These are phyloP conservation scores for Mycena alexandri DNA, from an alignment of 768 basidiomycete genomes.

Conservation along the genomic window DNA sequence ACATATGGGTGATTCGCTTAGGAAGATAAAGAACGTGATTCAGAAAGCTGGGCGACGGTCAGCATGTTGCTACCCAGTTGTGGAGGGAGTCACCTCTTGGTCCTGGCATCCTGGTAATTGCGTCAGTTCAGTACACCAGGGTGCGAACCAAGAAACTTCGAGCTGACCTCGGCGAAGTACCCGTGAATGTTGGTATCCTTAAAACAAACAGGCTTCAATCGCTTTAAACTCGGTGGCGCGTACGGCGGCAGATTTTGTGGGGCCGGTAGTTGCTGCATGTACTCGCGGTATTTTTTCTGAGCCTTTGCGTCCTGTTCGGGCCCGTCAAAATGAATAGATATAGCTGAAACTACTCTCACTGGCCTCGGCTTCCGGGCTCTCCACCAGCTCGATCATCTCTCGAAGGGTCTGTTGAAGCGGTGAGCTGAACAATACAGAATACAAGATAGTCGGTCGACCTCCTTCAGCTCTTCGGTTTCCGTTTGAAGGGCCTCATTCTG, in stretches of 20 bases:
- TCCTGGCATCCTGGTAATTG: not conserved
- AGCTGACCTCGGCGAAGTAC: constrained; percentile 13
- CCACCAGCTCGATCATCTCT: constrained; percentile 13
- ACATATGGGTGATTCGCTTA: not conserved
- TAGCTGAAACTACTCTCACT: not conserved
- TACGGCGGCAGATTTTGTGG: not conserved
- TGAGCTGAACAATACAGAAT: not conserved
- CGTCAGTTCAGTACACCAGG: not conserved
- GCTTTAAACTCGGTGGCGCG: not conserved
- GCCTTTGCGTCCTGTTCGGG: not conserved
- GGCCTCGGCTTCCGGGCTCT: not conserved
- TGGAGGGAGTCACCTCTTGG: not conserved
- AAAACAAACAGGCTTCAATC: constrained; percentile 3
- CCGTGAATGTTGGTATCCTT: not conserved
- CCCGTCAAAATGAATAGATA: not conserved
- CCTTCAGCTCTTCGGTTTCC: constrained; percentile 7
- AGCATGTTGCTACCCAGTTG: not conserved
- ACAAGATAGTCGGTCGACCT: not conserved
- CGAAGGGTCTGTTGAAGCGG: constrained; percentile 8
- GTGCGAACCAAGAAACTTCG: not conserved
- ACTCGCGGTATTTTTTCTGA: not conserved
- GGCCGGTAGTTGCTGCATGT: not conserved
- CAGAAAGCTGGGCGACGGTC: constrained; percentile 3
- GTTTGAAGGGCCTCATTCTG: not conserved
- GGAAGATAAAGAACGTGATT: constrained; percentile 25